These are phyloP conservation scores for Globisporangium takayamanum DNA, from an alignment of 352 stramenopile genomes.

Conservation along the genomic window DNA sequence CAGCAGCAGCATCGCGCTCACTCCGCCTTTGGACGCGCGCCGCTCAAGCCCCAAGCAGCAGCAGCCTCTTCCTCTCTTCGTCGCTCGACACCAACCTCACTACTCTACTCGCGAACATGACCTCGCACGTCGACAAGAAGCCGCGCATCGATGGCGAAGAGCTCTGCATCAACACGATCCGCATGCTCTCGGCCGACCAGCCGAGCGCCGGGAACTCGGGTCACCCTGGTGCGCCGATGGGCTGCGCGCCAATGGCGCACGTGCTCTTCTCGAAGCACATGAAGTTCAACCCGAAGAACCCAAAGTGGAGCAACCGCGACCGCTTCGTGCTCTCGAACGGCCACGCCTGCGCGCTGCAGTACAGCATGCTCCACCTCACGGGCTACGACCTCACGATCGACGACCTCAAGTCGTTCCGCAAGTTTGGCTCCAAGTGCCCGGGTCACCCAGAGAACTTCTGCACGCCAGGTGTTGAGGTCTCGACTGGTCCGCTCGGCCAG, in stretches of 20 bases:
- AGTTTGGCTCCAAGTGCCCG: constrained; percentile 93
- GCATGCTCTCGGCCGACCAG: constrained; percentile 96
- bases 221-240: constrained; percentile 97
- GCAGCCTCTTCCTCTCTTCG: constrained; percentile 1
- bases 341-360: constrained; percentile 98
- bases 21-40: constrained; percentile 34
- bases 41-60: constrained; percentile 23
- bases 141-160: constrained; percentile 72
- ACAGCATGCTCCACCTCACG: constrained; percentile 98
- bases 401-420: constrained; percentile 97
- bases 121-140: constrained; percentile 80
- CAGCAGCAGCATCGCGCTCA: constrained; percentile 11
- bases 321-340: constrained; percentile 99
- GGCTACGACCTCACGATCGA: constrained; percentile 94
- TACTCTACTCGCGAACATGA: constrained; percentile 28
- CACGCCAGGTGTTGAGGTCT: constrained; percentile 94
- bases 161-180: constrained; percentile 97
- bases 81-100: background rate
- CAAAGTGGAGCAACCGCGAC: constrained; percentile 94
- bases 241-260: constrained; percentile 97
- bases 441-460: constrained; percentile 98
- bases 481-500: constrained; percentile 95
- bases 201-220: constrained; percentile 96
- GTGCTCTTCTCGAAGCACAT: constrained; percentile 93
- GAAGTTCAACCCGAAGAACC: constrained; percentile 85